Base-by-base conservation (phyloP, 768 basidiomycete genomes). In the Leucocoprinus leucothites region DNA sequence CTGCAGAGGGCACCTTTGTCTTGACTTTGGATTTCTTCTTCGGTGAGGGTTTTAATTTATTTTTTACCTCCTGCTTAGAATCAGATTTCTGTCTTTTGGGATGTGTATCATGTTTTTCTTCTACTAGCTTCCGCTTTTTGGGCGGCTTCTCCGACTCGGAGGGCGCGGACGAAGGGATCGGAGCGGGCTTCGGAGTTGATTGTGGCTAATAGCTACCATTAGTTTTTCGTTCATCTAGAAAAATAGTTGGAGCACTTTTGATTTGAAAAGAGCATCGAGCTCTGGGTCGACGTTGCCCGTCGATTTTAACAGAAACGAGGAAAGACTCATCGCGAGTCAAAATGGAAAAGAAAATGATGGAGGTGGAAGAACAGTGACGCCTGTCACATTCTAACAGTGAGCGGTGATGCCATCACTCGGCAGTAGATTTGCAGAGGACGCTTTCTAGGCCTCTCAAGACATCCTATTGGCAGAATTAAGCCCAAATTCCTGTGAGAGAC, bases 181-280 rank as follows among this genome's bases (percentile, higher is more conserved):
- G 35, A 42, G 47, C 58, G 34, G 46, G 42, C 50, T 48, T 66
- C 67, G 25, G 68, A 65, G 16, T n/a, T n/a, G n/a, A n/a, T n/a
- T n/a, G 6, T 31, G 31, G 31, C 31, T 31, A 11, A 31, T 31
- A 5, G 11, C 5, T 5, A 31, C 6, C 31, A 31, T 31, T 31
- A 31, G 31, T 5, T 31, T 11, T 31, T 31, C 31, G 5, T 5
- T 31, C 6, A 31, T 31, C 11, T 31, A 11, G 26, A 48, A 35
- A 42, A 35, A 31, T 18, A n/a, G n/a, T 53, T 43, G 51, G 66
- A 80, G 59, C 57, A 84, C 85, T 58, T 78, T 76, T 35, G 76
- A 64, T 26, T 75, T 75, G 64, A 91, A 88, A 25, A 91, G 61
- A 22, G 77, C 74, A 61, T 89, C 85, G 8, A 91, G 74, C 44